A percentile compares a stretch with the other conserved stretches of the same genome.
These are phyloP conservation scores for Orobanche coerulescens DNA, from an alignment of 257 asterid species.

Conservation along the genomic window DNA sequence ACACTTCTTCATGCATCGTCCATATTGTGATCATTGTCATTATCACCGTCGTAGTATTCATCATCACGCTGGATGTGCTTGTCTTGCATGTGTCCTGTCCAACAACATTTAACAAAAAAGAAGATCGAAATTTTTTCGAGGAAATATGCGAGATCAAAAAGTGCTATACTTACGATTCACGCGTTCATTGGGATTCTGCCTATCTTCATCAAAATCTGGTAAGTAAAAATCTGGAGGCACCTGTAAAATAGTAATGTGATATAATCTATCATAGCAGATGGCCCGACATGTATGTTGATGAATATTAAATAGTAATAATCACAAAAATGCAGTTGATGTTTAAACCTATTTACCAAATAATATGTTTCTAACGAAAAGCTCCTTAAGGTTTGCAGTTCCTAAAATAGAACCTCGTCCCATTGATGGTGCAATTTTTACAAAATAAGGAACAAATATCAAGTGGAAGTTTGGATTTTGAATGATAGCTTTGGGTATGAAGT, in stretches of 20 bases:
- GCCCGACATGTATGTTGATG: background rate
- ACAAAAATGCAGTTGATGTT: background rate
- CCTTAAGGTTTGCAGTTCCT: background rate
- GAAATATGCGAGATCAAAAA: background rate
- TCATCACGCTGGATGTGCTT: conserved; percentile 92
- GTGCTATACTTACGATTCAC: conserved; percentile 56
- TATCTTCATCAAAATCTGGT: conserved; percentile 90
- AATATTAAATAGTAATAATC: too few relatives aligned
- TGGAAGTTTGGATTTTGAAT: background rate
- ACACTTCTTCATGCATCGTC: conserved; percentile 46
- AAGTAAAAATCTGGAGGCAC: conserved; percentile 95
- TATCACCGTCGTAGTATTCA: conserved; percentile 87
- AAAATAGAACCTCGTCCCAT: background rate
- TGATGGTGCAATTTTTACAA: background rate
- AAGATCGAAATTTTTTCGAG: background rate
- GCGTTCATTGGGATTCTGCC: conserved; percentile 84
- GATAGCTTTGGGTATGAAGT: too few relatives aligned
- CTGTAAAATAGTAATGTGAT: conserved; percentile 26
- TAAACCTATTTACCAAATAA: background rate
- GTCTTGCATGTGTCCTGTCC: conserved; percentile 74
- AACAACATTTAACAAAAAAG: background rate
- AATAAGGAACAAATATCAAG: background rate
- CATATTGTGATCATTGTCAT: conserved; percentile 74
- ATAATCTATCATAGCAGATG: background rate
- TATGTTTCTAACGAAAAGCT: background rate